Conservation (phyloP, 768 basidiomycete genomes). For the Coprinellus micaceus region DNA sequence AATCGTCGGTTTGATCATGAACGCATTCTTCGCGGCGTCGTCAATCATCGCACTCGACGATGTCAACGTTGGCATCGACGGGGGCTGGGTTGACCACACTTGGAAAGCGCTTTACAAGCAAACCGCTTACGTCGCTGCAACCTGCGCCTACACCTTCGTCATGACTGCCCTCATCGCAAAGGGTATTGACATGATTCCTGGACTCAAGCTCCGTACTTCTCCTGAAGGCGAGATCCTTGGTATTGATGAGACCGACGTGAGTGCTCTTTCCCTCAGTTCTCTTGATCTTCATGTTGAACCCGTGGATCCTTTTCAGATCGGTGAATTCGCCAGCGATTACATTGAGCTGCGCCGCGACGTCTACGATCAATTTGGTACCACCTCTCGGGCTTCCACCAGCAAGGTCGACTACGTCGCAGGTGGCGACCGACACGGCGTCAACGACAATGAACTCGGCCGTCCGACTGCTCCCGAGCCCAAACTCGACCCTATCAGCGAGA, state of each 20-base stretch:
- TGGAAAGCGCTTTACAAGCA: slow-evolving; percentile 82
- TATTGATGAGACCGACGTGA: slow-evolving; percentile 70
- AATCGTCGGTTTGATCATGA: slow-evolving; percentile 67
- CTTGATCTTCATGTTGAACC: not conserved
- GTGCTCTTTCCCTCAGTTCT: slow-evolving; percentile 12
- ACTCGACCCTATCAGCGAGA: not conserved
- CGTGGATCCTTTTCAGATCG: slow-evolving; percentile 39
- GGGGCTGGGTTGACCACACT: slow-evolving; percentile 73
- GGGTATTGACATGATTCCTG: slow-evolving; percentile 52
- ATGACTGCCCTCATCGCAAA: slow-evolving; percentile 61
- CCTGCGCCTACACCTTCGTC: slow-evolving; percentile 56
- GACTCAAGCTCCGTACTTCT: slow-evolving; percentile 50
- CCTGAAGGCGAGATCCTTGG: slow-evolving; percentile 58
- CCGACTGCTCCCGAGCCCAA: not conserved
- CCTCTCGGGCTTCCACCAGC: not conserved
- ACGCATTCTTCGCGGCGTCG: slow-evolving; percentile 70
- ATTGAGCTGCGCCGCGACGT: slow-evolving; percentile 68
- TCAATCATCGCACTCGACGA: slow-evolving; percentile 67
- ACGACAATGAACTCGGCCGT: slow-evolving; percentile 24
- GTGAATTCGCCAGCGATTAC: slow-evolving; percentile 68
- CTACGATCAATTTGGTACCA: slow-evolving; percentile 25
- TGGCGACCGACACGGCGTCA: slow-evolving; percentile 37
- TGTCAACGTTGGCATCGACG: slow-evolving; percentile 46
- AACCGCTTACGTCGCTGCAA: slow-evolving; percentile 58
- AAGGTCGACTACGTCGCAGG: slow-evolving; percentile 26